Base-by-base conservation (phyloP, 768 basidiomycete genomes). In the Crepidotus variabilis region DNA sequence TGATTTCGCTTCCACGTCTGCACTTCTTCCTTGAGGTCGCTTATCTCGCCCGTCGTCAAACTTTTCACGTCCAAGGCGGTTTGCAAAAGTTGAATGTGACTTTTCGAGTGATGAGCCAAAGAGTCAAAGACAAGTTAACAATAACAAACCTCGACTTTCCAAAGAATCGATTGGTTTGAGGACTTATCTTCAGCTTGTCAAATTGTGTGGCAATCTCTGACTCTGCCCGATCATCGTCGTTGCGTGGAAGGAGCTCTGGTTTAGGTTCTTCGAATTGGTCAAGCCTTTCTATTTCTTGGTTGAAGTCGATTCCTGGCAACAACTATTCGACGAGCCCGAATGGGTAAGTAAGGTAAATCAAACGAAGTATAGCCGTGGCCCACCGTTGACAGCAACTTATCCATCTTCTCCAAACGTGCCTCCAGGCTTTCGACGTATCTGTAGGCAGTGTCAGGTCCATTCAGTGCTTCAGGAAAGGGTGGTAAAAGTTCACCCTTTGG, bases 1-100 rank as follows among this genome's bases (percentile, higher is more conserved):
- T n/a, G 43, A 72, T 54, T 52, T 61, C 21, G 4, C 39, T 43
- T 43, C 28, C 28, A 28, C 28, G 3, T 8, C 28, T 4, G 28
- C 4, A 8, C 28, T 3, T 4, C 28, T 28, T 28, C 28, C 39
- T 14, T 43, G 18, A 16, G 18, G 2, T 14, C 18, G 13, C 18
- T 3, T 3, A 14, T 14, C 61, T 68, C 63, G 16, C 82, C 82
- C 2, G 72, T 75, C 32, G 73, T 77, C 62, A 83, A 76, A 50
- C 75, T 70, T 63, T 82, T 83, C 28, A 85, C 65, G 58, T 84
- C 78, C 18, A 84, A 68, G 1, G 83, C 84, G 23, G 76, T 74
- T 61, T 78, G 77, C 10, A 84, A 57, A 16, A 83, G 70, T 58
- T 78, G 75, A 24, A 43, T 14, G 18, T 76, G 70, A 16, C 78